These are phyloP conservation scores for Globisporangium perplexum DNA, from an alignment of 352 stramenopile genomes.

Conservation along the genomic window DNA sequence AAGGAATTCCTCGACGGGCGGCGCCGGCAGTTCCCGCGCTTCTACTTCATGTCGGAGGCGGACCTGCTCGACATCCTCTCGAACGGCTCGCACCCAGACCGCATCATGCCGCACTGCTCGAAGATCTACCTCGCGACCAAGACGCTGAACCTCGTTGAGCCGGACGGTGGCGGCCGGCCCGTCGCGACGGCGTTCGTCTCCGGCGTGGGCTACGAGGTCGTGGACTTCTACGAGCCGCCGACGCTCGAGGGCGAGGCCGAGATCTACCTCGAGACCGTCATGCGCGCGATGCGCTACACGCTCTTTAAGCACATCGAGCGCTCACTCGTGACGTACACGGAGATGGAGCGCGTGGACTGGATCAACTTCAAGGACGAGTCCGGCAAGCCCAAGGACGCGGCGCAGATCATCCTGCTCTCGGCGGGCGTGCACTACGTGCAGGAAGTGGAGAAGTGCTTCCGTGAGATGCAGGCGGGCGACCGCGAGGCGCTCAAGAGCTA, in stretches of 20 bases:
- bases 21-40: conserved; percentile 92
- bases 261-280: conserved; percentile 95
- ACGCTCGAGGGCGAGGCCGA: conserved; percentile 95
- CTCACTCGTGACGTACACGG: conserved; percentile 88
- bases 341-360: conserved; percentile 93
- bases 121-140: conserved; percentile 96
- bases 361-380: conserved; percentile 92
- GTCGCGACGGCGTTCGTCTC: conserved; percentile 91
- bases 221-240: conserved; percentile 91
- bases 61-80: conserved; percentile 95
- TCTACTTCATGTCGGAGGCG: conserved; percentile 89
- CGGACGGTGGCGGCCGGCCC: conserved; percentile 47
- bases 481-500: conserved; percentile 88
- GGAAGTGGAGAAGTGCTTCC: conserved; percentile 88
- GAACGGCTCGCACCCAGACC: conserved; percentile 91
- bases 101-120: conserved; percentile 93
- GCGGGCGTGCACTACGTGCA: conserved; percentile 92
- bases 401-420: conserved; percentile 93
- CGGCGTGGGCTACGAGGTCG: conserved; percentile 91
- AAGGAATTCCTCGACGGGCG: conserved; percentile 95
- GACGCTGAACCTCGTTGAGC: conserved; percentile 83
- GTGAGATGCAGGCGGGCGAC: conserved; percentile 67
- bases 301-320: conserved; percentile 93
- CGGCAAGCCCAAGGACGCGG: conserved; percentile 89
- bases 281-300: conserved; percentile 92